Evolutionary conservation across 2,329 filamentous ascomycete genomes (phyloP).

Genomic region (Pezicula rhizophila): DNA sequence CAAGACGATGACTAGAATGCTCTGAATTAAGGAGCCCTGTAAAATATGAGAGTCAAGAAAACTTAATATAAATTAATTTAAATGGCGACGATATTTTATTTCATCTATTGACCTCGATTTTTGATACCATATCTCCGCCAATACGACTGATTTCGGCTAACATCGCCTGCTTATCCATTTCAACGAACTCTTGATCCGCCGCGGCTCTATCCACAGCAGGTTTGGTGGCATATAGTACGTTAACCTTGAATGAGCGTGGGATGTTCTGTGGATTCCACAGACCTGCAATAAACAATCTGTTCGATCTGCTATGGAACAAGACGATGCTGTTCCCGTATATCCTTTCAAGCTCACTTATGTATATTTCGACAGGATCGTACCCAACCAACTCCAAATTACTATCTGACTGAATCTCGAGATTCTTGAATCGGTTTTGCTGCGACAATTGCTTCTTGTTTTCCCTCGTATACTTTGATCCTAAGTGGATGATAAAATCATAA

Average conservation of each 20-base stretch:
- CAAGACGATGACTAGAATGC: too few species aligned
- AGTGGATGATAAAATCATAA: constrained; percentile 79
- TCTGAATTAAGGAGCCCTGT: too few species aligned
- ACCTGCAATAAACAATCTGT: constrained; percentile 53
- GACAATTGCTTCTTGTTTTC: constrained; percentile 29
- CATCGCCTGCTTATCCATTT: constrained; percentile 62
- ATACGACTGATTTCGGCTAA: constrained; percentile 67
- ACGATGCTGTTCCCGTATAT: constrained; percentile 65
- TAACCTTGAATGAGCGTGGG: constrained; percentile 59
- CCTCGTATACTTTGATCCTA: constrained; percentile 35
- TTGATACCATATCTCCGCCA: constrained; percentile 61
- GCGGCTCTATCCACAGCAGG: constrained; percentile 23
- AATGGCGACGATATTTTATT: background rate
- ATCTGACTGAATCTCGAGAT: constrained; percentile 59
- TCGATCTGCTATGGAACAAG: constrained; percentile 67
- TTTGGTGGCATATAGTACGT: constrained; percentile 63
- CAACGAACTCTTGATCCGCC: constrained; percentile 39
- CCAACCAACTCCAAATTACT: constrained; percentile 38
- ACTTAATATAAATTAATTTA: too few species aligned
- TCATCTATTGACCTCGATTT: constrained; percentile 43
- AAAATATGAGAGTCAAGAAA: too few species aligned
- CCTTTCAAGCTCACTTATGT: constrained; percentile 61
- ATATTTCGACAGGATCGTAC: constrained; percentile 54
- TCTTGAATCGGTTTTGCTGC: constrained; percentile 63
- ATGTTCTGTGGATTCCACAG: constrained; percentile 55